A percentile compares a stretch with the other conserved stretches of the same genome.
Conservation (phyloP, 2,329 filamentous ascomycete species). For the Peltaster fructicola region DNA sequence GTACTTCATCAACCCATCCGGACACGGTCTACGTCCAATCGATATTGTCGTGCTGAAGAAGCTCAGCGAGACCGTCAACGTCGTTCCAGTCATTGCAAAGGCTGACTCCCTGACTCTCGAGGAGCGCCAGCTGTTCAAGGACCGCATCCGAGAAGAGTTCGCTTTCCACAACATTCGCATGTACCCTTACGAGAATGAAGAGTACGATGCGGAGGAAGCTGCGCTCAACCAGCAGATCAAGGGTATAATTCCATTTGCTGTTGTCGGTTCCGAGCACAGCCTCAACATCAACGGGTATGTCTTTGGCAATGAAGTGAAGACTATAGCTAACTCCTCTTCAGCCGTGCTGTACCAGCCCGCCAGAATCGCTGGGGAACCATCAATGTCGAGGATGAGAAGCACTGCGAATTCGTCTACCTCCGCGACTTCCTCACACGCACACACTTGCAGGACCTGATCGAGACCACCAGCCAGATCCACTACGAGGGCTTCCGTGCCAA, state of each 20-base stretch:
- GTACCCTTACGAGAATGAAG: constrained; percentile 99
- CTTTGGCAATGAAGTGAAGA: too few species aligned
- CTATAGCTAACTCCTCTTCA: background rate
- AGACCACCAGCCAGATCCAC: constrained; percentile 98
- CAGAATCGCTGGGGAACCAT: constrained; percentile 99
- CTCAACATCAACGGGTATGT: constrained; percentile 71
- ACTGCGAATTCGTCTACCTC: constrained; percentile 98
- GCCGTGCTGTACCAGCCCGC: constrained; percentile 45
- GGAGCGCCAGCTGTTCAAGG: constrained; percentile 93
- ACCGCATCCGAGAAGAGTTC: constrained; percentile 97
- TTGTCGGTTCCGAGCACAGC: constrained; percentile 94
- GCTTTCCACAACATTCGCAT: constrained; percentile 99
- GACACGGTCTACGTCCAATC: constrained; percentile 96
- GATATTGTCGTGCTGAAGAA: constrained; percentile 99
- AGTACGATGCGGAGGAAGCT: constrained; percentile 93
- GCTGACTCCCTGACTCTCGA: constrained; percentile 90
- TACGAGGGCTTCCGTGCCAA: constrained; percentile 99
- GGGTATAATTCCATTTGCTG: constrained; percentile 91
- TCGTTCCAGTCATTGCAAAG: constrained; percentile 97
- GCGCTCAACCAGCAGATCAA: constrained; percentile 91
- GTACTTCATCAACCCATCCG: constrained; percentile 98
- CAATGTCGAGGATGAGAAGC: constrained; percentile 97
- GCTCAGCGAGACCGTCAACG: constrained; percentile 96
- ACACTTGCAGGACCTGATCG: constrained; percentile 95
- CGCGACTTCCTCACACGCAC: constrained; percentile 97